Evolutionary conservation across 768 basidiomycete genomes (phyloP).

Genomic region (Neoboletus subvelutipes): DNA sequence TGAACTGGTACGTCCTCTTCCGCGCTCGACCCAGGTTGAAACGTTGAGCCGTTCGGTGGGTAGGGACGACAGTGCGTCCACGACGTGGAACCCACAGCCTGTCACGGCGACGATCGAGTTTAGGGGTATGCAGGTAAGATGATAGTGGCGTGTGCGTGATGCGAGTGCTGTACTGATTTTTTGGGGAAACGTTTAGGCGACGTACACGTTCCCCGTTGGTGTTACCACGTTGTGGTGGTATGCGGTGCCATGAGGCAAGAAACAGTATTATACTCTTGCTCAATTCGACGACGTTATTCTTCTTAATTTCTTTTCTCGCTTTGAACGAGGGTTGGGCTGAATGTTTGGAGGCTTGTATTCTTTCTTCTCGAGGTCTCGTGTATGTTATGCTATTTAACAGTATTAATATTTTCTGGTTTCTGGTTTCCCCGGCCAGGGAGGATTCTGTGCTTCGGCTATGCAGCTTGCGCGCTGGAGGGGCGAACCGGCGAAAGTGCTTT

Average conservation of each 20-base stretch:
- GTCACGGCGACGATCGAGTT: slow-evolving; percentile 63
- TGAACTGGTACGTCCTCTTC: slow-evolving; percentile 53
- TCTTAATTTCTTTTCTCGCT: background rate
- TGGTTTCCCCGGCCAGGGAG: too few species aligned
- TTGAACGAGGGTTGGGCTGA: background rate
- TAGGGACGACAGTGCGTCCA: slow-evolving; percentile 50
- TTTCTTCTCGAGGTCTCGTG: background rate
- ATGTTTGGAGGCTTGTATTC: background rate
- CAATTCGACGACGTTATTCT: background rate
- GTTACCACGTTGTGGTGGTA: slow-evolving; percentile 60
- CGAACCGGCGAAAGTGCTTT: too few species aligned
- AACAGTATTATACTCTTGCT: background rate
- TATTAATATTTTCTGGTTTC: background rate
- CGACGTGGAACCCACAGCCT: slow-evolving; percentile 52
- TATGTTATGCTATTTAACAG: background rate
- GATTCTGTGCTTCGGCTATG: background rate
- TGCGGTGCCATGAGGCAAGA: slow-evolving; percentile 20
- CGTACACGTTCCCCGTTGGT: slow-evolving; percentile 77
- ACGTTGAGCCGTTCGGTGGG: background rate
- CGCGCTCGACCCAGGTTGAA: background rate
- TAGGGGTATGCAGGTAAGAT: slow-evolving; percentile 57
- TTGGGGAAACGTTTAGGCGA: slow-evolving; percentile 41
- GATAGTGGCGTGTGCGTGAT: background rate
- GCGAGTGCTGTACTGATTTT: background rate
- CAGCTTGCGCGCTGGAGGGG: too few species aligned